phyloP scores from a whole-genome alignment of 352 stramenopile species.

The Achlya hypogyna region DNA sequence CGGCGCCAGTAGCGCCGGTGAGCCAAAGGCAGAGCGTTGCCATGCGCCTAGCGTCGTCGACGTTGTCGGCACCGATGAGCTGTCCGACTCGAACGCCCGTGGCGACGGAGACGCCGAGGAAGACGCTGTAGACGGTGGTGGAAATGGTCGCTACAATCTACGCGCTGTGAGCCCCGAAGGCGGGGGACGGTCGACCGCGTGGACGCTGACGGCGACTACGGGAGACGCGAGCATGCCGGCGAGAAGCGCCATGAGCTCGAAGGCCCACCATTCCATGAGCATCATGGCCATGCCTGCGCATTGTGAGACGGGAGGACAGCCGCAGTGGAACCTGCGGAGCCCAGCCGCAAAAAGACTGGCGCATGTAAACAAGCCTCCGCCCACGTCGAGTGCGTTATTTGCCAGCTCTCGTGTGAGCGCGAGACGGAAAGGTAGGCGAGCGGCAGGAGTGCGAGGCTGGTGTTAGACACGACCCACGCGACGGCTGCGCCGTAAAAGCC shows the following conservation, averaged over 20 bases:
- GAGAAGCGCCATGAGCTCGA: conserved; percentile 68
- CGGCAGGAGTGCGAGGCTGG: background rate
- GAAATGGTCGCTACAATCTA: conserved; percentile 49
- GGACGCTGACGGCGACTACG: conserved; percentile 55
- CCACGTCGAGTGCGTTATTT: background rate
- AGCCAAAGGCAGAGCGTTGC: conserved; percentile 32
- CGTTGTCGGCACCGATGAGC: conserved; percentile 37
- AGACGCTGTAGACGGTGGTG: conserved; percentile 50
- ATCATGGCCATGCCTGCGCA: conserved; percentile 59
- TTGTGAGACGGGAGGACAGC: background rate
- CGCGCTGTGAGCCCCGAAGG: background rate
- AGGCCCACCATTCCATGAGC: conserved; percentile 68
- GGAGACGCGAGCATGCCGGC: conserved; percentile 51
- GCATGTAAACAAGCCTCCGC: conserved; percentile 1
- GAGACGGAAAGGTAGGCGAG: background rate
- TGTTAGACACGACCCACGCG: conserved; percentile 2
- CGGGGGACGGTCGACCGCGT: conserved; percentile 52
- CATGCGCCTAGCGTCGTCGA: conserved; percentile 38
- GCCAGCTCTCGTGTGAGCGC: background rate
- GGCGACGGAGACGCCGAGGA: conserved; percentile 43
- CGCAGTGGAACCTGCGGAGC: conserved; percentile 43
- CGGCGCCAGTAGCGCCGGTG: conserved; percentile 26
- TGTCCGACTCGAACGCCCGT: conserved; percentile 56
- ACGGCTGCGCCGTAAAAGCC: conserved; percentile 12
- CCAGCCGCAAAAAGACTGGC: conserved; percentile 25